phyloP scores from a whole-genome alignment of 257 asterid species.

The Haberlea rhodopensis region DNA sequence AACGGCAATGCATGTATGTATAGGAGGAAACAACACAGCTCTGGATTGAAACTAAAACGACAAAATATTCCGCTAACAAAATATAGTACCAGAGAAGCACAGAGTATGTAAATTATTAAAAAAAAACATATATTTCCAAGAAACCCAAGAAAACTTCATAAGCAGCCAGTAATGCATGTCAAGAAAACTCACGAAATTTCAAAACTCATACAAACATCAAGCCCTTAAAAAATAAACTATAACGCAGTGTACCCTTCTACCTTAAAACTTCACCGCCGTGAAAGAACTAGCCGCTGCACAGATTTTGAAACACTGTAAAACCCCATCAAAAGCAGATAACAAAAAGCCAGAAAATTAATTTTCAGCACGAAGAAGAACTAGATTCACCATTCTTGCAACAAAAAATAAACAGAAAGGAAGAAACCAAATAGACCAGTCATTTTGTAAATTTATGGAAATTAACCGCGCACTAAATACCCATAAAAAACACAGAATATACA shows the following conservation, averaged over 20 bases:
- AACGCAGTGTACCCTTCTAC: constrained; percentile 11
- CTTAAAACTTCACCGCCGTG: constrained; percentile 22
- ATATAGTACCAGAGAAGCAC: neutral
- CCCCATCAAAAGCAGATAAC: too few relatives aligned
- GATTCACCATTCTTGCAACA: neutral
- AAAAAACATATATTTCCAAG: neutral
- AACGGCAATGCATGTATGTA: constrained; percentile 21
- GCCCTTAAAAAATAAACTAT: neutral
- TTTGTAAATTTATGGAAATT: neutral
- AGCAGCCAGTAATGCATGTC: constrained; percentile 34
- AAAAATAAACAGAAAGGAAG: neutral
- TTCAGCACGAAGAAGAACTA: too few relatives aligned
- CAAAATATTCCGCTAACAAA: too few relatives aligned
- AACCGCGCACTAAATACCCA: neutral
- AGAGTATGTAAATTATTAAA: neutral
- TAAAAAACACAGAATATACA: too few relatives aligned
- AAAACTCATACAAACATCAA: neutral
- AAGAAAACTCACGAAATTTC: neutral
- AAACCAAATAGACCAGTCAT: neutral
- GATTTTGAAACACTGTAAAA: constrained; percentile 6
- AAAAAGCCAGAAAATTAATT: too few relatives aligned
- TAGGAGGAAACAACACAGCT: too few relatives aligned
- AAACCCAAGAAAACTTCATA: neutral
- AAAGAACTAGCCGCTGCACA: constrained; percentile 2
- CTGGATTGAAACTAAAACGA: too few relatives aligned